Evolutionary conservation across 352 stramenopile species (phyloP).

Genomic region (Pythium pyrilobum): DNA sequence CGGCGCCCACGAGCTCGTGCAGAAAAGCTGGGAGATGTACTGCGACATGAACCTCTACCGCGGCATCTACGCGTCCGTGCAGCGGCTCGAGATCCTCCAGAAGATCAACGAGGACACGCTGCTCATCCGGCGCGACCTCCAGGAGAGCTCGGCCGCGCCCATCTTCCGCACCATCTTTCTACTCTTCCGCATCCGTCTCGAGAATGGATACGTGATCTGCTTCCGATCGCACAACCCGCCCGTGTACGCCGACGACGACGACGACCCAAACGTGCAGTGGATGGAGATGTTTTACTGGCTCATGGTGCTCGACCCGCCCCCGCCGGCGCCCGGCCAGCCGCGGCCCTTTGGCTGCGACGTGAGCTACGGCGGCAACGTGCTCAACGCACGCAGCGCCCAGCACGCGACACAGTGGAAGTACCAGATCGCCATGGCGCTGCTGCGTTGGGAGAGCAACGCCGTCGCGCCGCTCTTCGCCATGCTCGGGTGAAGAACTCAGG

Average conservation of each 20-base stretch:
- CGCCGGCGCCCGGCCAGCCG: conserved; percentile 5
- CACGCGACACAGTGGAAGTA: conserved; percentile 76
- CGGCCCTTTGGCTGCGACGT: conserved; percentile 36
- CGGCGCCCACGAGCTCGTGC: conserved; percentile 54
- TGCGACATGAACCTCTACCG: conserved; percentile 71
- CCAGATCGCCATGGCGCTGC: conserved; percentile 70
- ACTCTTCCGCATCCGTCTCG: conserved; percentile 54
- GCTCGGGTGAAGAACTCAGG: conserved; percentile 28
- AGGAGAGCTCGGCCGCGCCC: conserved; percentile 47
- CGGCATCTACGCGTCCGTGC: conserved; percentile 70
- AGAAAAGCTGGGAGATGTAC: conserved; percentile 81
- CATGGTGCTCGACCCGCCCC: conserved; percentile 44
- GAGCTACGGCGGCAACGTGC: conserved; percentile 64
- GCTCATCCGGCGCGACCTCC: conserved; percentile 64
- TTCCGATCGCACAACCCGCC: conserved; percentile 63
- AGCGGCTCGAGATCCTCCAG: conserved; percentile 76
- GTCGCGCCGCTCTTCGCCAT: conserved; percentile 66
- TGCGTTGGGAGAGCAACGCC: conserved; percentile 78
- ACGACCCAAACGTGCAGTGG: conserved; percentile 64
- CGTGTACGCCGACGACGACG: conserved; percentile 45
- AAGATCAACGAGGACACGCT: conserved; percentile 75
- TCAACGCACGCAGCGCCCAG: conserved; percentile 52
- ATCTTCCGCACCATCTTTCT: conserved; percentile 78
- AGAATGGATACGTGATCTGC: conserved; percentile 64
- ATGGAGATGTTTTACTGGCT: conserved; percentile 83